Evolutionary conservation across 116 monocot genomes (phyloP).

Genomic region (Phalaenopsis hybrid): DNA sequence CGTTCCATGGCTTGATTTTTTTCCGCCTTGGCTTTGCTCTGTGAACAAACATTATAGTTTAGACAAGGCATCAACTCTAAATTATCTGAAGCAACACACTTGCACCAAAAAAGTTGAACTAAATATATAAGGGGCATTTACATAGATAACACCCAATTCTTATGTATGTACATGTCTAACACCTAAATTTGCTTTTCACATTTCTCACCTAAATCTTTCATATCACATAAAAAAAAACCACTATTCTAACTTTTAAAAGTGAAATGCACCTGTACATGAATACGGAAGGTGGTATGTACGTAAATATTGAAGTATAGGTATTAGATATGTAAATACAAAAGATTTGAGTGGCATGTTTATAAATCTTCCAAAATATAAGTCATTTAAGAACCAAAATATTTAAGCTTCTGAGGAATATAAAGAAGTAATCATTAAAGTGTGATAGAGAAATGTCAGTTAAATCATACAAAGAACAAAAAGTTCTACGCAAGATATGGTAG

Average conservation of each 20-base stretch:
- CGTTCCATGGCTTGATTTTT: conserved; percentile 92
- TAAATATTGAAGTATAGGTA: too few relatives aligned
- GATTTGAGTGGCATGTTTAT: too few relatives aligned
- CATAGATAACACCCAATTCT: too few relatives aligned
- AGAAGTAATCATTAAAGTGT: neutral
- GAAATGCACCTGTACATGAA: too few relatives aligned
- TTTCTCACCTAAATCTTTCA: too few relatives aligned
- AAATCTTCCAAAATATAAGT: too few relatives aligned
- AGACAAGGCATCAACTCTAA: conserved; percentile 1
- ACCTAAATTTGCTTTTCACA: too few relatives aligned
- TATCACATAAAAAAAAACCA: too few relatives aligned
- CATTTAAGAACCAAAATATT: neutral
- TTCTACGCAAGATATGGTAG: neutral
- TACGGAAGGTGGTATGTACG: too few relatives aligned
- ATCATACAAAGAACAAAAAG: neutral
- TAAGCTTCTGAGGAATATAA: conserved; percentile 5
- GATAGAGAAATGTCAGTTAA: neutral
- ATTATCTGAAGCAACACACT: neutral
- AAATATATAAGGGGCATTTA: neutral
- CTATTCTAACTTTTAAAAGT: too few relatives aligned
- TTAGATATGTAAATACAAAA: too few relatives aligned
- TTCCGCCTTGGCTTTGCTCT: conserved; percentile 95
- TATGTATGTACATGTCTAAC: too few relatives aligned
- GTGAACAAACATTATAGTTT: conserved; percentile 1
- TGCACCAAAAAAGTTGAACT: neutral